phyloP scores from a whole-genome alignment of 129 eudicot species.

The Solidago caesia region DNA sequence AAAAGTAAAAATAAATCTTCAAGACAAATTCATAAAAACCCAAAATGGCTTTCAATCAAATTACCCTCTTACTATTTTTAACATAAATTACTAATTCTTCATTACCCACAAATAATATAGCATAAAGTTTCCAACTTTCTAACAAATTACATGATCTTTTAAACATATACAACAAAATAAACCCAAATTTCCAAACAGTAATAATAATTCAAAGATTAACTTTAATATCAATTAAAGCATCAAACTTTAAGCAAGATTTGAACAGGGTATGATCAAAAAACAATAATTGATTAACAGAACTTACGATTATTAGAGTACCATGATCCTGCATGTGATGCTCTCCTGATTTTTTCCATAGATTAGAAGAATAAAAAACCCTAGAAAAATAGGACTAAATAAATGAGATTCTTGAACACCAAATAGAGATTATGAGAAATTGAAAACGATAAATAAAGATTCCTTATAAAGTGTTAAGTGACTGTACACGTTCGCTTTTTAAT shows the following conservation, averaged over 20 bases:
- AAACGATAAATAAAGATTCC: no score
- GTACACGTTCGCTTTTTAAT: no score
- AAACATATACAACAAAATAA: neutral
- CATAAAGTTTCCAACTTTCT: neutral
- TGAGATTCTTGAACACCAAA: conserved; percentile 5
- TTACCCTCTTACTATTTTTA: neutral
- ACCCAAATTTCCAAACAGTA: neutral
- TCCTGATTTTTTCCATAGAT: conserved; percentile 65
- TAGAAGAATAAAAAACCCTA: conserved; percentile 25
- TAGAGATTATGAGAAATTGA: no score
- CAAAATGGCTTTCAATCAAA: neutral
- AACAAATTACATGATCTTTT: neutral
- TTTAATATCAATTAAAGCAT: conserved; percentile 2
- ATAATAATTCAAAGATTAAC: neutral
- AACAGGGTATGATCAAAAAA: neutral
- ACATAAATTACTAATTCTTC: neutral
- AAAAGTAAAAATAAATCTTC: no score
- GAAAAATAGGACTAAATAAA: neutral
- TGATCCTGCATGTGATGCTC: conserved; percentile 94
- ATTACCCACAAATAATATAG: conserved; percentile 4
- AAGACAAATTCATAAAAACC: neutral
- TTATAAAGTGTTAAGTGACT: no score
- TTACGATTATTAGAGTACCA: conserved; percentile 91
- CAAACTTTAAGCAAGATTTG: neutral
- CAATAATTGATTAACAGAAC: conserved; percentile 17